Evolutionary conservation across 306 rosid species (phyloP), one percentile per base, ranked within the genome.

Genomic region (Lathyrus aphaca): DNA sequence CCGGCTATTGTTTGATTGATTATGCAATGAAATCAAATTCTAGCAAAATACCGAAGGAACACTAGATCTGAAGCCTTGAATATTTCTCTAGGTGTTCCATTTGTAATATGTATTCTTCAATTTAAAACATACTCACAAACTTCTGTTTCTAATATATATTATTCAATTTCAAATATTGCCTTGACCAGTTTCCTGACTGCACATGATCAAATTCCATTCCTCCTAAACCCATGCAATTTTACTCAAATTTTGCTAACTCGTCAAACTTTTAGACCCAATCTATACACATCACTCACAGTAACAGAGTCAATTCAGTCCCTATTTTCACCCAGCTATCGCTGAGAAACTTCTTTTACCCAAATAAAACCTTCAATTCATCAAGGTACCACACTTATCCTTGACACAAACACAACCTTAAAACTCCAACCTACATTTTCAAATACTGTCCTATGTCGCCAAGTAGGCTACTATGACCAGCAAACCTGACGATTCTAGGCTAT

Each of bases 21-120:
- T 32, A 32, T 35, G 21, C 8, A 27, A 30, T 14, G 67, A 69
- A 30, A 77, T 53, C 42, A 76, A 40, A 71, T 35, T 42, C 77
- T 15, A 39, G 53, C 2, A 54, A 69, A 54, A 55, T 64, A 50
- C 55, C 51, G 37, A 18, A 64, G 30, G 44, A 64, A 15, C 61
- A 15, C 0, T 32, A 10, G 27, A 46, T 38, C 38, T 5, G 51
- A 61, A 39, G 59, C 66, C 38, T 39, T 63, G 50, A 18, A 61
- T 45, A 56, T 63, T 54, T 27, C 39, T 45, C 51, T 45, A n/a
- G 14, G 14, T 17, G 13, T 32, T 65, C 30, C 50, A 43, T 30
- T 59, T 59, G 11, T 16, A 50, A 16, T 38, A 16, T 35, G 45
- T 59, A 59, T 8, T 10, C 17, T 35, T 43, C 44, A 72, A 49